Base-by-base conservation (phyloP, 352 stramenopile genomes). In the Phytophthora constricta region DNA sequence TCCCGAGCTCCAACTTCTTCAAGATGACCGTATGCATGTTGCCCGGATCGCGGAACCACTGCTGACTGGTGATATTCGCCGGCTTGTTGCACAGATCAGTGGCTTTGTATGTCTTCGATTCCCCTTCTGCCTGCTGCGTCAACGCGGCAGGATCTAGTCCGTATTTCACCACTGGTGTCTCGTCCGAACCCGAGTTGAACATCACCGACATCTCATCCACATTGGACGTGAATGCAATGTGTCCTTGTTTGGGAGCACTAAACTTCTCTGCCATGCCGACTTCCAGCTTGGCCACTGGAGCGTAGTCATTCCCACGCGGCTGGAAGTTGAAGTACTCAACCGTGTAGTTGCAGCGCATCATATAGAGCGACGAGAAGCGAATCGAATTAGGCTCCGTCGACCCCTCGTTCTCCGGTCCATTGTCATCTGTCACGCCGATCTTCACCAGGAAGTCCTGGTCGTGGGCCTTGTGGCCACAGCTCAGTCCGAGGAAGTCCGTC, bases 11-110 rank as follows among this genome's bases (percentile, higher is more conserved):
- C 23, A 96, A 56, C 3, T 58, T 62, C 27, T 72, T 76, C 25
- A 96, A 58, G 8, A 94, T 79, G 22, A 96, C 83, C 10, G 74
- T 91, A 74, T 96, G 87, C 77, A 94, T 93, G 63, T 79, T 91
- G 0, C 86, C 86, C 1, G 87, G 86, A 33, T 93, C 74, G n/a
- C 84, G 84, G 43, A 93, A 96, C 71, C 66, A 84, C 42, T 75
- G 64, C 50, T 96, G 87, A 14, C 72, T 75, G 17, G 77, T 86
- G 16, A 80, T 58, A 20, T 84, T 96, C 2, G 87, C 86, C 2
- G 86, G 86, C 4, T 53, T 58, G 46, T 87, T 59, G 59, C 86
- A 94, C 74, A 96, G 76, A 43, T 96, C 80, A 9, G 26, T 66
- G 9, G 84, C 86, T 7, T 61, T 76, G 77, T 96, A 96, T 13